Evolutionary conservation across 139 green algal species (phyloP), one percentile per base, ranked within the genome.

Genomic region (Pseudopediastrum boryanum): DNA sequence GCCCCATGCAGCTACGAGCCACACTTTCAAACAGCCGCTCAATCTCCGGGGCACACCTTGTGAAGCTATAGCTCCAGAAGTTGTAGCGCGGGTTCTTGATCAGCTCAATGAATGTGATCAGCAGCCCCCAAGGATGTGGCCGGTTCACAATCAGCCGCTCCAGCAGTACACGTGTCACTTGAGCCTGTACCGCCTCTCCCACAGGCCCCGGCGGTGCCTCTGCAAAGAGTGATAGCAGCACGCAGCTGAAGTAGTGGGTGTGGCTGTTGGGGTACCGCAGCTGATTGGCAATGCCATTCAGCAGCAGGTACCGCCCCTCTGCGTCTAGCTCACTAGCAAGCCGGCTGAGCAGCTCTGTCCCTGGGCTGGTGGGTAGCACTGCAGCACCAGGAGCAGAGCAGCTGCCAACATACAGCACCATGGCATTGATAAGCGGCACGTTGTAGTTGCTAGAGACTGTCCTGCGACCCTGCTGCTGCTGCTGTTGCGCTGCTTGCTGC

Each of bases 81-180:
- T 91, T 92, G 91, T 98, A 99, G n/a, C 90, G 81, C 50, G 92
- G 91, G 86, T 99, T 99, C 89, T 98, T 99, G 86, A 99, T 99
- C 33, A 99, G 93, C 92, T 99, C 97, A 74, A 99, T 99, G 89
- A 99, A 99, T 29, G 96, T 99, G 85, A 99, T 96, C 39, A 99
- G 90, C 72, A 99, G 89, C 33, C 97, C 96, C 86, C 88, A 93
- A 23, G 90, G 90, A 78, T 93, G 91, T 7, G 94, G 93, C 50
- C 92, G 81, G 91, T 99, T 99, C n/a, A 98, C 97, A 54, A 99
- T 98, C 39, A 99, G 85, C 2, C 97, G 84, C 89, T 99, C 97
- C 79, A 99, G 89, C 86, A 99, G 85, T 66, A 98, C 95, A 8
- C 97, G 93, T n/a, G 97, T 99, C 83, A 99, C 95, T 85, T 98